Evolutionary conservation across 75 land plant species (phyloP), one percentile per base, ranked within the genome.

Genomic region (Picea sitchensis): DNA sequence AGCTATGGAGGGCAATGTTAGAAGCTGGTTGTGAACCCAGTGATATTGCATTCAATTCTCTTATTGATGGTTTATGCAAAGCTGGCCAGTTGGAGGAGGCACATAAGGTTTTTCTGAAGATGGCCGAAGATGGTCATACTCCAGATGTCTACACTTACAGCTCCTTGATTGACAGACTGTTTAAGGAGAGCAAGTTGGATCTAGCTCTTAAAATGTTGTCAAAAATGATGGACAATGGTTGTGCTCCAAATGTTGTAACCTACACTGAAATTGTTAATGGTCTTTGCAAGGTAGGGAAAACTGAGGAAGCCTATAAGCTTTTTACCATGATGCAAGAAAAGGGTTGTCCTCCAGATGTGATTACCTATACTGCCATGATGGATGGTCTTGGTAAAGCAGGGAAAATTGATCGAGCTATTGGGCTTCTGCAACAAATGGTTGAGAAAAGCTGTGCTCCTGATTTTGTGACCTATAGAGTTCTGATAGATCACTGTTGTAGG

Each of bases 311-410:
- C 14, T 80, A 88, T 78, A 88, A 90, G 75, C 87, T 92, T 83
- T 84, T 97, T 80, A 63, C 83, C 64, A 89, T 90, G 86, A 97
- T 97, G 99, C 93, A 95, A 79, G 89, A 87, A 60, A 94, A 91
- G 23, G 92, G 92, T 0, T 92, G 93, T 34, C 61, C 67, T 31
- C 98, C 98, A 11, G 94, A 92, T 88, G 91, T 86, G 71, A 93
- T 96, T 58, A 92, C 99, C 41, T 96, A 94, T 82, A 95, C 91
- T 59, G 88, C 95, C 18, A 87, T 96, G 86, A 91, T 94, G 54
- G 98, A 95, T 84, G 95, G 95, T 3, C 90, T 93, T 84, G 95
- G 92, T 15, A 95, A 86, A 86, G 84, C 68, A 6, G 90, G 90
- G 54, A 83, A 92, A 58, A 75, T 88, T 75, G 87, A 92, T 36